Evolutionary conservation across 1,139 yeast genomes (phyloP).

Genomic region (Nakaseomyces uthaithaninus): DNA sequence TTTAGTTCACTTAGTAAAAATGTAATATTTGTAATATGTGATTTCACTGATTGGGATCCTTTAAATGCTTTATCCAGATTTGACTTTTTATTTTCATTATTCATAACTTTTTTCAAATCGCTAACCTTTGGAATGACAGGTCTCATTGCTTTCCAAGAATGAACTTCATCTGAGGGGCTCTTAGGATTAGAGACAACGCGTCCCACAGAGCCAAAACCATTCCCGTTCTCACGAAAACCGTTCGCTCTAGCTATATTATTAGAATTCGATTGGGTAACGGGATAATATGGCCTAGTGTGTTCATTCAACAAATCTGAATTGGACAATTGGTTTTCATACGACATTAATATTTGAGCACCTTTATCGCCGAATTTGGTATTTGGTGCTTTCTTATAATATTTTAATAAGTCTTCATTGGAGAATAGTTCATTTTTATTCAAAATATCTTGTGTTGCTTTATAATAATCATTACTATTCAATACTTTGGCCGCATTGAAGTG

Average conservation of each 20-base stretch:
- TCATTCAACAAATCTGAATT: conserved; percentile 21
- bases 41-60: conserved; percentile 32
- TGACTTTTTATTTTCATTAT: conserved; percentile 9
- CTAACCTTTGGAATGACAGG: conserved; percentile 25
- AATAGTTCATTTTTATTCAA: conserved; percentile 17
- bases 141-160: conserved; percentile 23
- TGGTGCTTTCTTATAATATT: conserved; percentile 27
- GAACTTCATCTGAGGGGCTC: conserved; percentile 17
- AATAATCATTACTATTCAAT: conserved; percentile 24
- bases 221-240: not conserved
- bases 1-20: conserved; percentile 30
- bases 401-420: conserved; percentile 25
- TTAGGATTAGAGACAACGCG: conserved; percentile 9
- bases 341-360: conserved; percentile 25
- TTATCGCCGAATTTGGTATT: conserved; percentile 25
- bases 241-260: conserved; percentile 4
- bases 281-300: conserved; percentile 1
- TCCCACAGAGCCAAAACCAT: not conserved
- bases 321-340: conserved; percentile 18
- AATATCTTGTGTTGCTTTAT: conserved; percentile 21
- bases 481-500: conserved; percentile 28
- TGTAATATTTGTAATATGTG: conserved; percentile 32
- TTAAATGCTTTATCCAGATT: conserved; percentile 13
- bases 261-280: not conserved
- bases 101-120: conserved; percentile 25